A percentile compares a stretch with the other conserved stretches of the same genome.
Conservation (phyloP, 2,329 filamentous ascomycete species). For the Alternaria tenuissima region DNA sequence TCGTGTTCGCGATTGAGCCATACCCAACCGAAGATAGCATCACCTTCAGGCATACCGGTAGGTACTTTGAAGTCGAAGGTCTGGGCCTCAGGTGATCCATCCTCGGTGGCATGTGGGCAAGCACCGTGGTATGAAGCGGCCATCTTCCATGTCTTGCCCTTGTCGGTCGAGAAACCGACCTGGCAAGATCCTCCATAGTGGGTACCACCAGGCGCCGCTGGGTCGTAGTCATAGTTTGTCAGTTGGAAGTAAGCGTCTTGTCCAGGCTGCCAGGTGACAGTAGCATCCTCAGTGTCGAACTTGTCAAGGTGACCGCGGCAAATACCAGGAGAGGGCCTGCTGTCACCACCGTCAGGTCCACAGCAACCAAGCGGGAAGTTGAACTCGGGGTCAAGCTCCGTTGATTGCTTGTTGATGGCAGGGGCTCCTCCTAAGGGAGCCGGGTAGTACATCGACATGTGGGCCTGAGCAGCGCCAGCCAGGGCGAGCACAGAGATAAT, state of each 20-base stretch:
- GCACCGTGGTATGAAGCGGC: slow-evolving; percentile 58
- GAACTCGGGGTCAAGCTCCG: slow-evolving; percentile 39
- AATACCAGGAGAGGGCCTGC: slow-evolving; percentile 42
- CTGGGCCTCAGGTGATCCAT: slow-evolving; percentile 52
- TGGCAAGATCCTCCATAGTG: slow-evolving; percentile 60
- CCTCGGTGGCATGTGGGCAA: slow-evolving; percentile 54
- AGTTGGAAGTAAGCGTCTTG: slow-evolving; percentile 52
- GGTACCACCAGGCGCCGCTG: slow-evolving; percentile 46
- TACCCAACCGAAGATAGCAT: slow-evolving; percentile 57
- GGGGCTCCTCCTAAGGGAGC: slow-evolving; percentile 55
- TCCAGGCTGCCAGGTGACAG: slow-evolving; percentile 55
- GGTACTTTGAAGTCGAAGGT: slow-evolving; percentile 58
- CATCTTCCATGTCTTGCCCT: slow-evolving; percentile 56
- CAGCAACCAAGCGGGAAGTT: slow-evolving; percentile 59
- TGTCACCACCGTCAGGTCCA: slow-evolving; percentile 48
- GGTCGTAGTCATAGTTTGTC: slow-evolving; percentile 45
- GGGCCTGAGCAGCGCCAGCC: slow-evolving; percentile 41
- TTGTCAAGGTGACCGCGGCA: slow-evolving; percentile 57
- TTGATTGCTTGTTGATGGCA: slow-evolving; percentile 51
- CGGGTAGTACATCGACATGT: slow-evolving; percentile 56
- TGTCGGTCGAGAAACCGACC: slow-evolving; percentile 56
- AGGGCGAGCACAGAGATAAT: slow-evolving; percentile 40
- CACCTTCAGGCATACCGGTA: slow-evolving; percentile 52
- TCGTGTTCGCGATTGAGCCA: slow-evolving; percentile 60
- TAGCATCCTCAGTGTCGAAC: slow-evolving; percentile 54